A percentile compares a stretch with the other conserved stretches of the same genome.
phyloP scores from a whole-genome alignment of 2,329 filamentous ascomycete species.

The Dactylellina leptospora region DNA sequence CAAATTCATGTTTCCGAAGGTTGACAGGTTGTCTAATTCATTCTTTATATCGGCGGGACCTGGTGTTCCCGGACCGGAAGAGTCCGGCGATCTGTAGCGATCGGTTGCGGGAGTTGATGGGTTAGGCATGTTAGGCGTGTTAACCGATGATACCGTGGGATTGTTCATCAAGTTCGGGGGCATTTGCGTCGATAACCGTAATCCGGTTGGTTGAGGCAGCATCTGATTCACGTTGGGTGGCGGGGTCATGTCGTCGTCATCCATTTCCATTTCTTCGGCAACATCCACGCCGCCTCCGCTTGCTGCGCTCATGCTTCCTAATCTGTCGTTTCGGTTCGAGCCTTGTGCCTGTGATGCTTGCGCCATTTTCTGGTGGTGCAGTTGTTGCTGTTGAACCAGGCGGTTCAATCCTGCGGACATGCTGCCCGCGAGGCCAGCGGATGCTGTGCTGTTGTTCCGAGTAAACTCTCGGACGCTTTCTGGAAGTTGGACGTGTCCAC shows the following conservation, averaged over 20 bases:
- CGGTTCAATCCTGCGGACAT: constrained; percentile 61
- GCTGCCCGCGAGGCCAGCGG: constrained; percentile 61
- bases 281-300: constrained; percentile 70
- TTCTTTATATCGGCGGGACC: constrained; percentile 72
- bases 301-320: constrained; percentile 64
- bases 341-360: constrained; percentile 49
- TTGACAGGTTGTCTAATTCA: constrained; percentile 71
- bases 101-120: constrained; percentile 64
- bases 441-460: constrained; percentile 63
- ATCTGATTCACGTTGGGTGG: constrained; percentile 62
- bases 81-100: constrained; percentile 66
- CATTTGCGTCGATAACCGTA: constrained; percentile 65
- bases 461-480: constrained; percentile 55
- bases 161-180: constrained; percentile 69
- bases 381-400: constrained; percentile 61
- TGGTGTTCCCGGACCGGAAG: constrained; percentile 74
- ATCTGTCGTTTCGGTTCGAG: constrained; percentile 52
- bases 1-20: constrained; percentile 65
- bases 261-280: constrained; percentile 95
- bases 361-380: constrained; percentile 57
- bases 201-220: constrained; percentile 69
- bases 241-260: constrained; percentile 68
- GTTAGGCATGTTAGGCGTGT: constrained; percentile 83
- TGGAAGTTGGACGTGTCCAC: constrained; percentile 50
- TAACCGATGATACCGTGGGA: constrained; percentile 79